Base-by-base conservation (phyloP, 176 grass and related monocot genomes). In the Lolium perenne region DNA sequence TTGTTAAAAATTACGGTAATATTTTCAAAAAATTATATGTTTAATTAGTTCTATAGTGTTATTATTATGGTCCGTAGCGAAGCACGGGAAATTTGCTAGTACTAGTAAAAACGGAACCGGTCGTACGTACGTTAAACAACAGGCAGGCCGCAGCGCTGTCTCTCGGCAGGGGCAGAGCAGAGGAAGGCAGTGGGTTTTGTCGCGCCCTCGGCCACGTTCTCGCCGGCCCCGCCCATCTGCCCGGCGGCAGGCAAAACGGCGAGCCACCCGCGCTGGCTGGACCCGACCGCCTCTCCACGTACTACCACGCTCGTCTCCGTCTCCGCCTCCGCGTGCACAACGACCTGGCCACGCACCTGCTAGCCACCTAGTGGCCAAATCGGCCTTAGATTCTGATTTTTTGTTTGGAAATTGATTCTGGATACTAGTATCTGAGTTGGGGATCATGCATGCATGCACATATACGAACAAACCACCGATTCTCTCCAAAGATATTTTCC, bases 181-280 rank as follows among this genome's bases (percentile, higher is more conserved):
- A 35, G 2, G 46, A 59, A 59, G 71, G 71, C 43, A 8, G 46
- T 40, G 66, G 47, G 2, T 51, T 66, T 83, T 88, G 86, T 83
- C 80, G 80, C 62, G 51, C 80, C 23, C 50, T 7, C 3, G 62
- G 73, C 51, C 80, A 60, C 50, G 61, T 83, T 76, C 61, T 38
- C 49, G 8, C 18, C 53, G 74, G 43, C 49, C 74, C 48, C 48
- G 48, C 81, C 53, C 23, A 10, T 17, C 54, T 40, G 78, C n/a
- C 21, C 60, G 43, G 72, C 72, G 49, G 59, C 66, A 56, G 80
- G 66, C 51, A 18, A 46, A 73, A 45, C 67, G 53, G 68, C 47
- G 64, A 15, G 62, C 25, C 46, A 5, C 62, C 25, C 7, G 10
- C 54, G 10, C 13, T 25, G 60, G 13, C 14, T 40, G 74, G 46